Evolutionary conservation across 495 filamentous ascomycete species (phyloP).

Genomic region (Clavariopsis aquatica): DNA sequence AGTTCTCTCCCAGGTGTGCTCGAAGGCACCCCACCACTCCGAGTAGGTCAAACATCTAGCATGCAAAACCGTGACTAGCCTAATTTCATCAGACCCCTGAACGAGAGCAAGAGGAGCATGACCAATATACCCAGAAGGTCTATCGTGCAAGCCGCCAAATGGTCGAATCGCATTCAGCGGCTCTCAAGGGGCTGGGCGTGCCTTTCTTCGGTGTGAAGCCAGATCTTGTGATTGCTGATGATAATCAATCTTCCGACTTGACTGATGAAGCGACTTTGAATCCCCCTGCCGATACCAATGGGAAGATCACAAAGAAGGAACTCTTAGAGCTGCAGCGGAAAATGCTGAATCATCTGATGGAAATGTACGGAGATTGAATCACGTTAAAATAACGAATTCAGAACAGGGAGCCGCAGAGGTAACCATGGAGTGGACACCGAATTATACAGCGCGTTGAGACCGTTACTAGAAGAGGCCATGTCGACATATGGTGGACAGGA

Average conservation of each 20-base stretch:
- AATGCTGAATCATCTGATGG: slow-evolving; percentile 64
- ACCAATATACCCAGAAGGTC: slow-evolving; percentile 62
- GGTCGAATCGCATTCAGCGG: slow-evolving; percentile 56
- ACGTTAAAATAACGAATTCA: neutral
- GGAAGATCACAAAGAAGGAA: slow-evolving; percentile 50
- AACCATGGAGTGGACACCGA: no score
- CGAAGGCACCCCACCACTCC: slow-evolving; percentile 1
- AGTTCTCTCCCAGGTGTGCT: slow-evolving; percentile 21
- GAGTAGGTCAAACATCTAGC: slow-evolving; percentile 7
- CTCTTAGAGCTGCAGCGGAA: slow-evolving; percentile 56
- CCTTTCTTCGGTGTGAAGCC: slow-evolving; percentile 64
- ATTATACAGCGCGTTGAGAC: no score
- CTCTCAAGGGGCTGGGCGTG: slow-evolving; percentile 60
- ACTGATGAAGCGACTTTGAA: slow-evolving; percentile 13
- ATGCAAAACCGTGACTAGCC: neutral
- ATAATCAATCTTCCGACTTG: neutral
- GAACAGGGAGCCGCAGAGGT: no score
- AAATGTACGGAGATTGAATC: slow-evolving; percentile 52
- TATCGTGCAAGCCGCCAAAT: slow-evolving; percentile 60
- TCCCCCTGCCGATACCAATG: neutral
- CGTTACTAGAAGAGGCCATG: no score
- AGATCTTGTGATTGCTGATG: slow-evolving; percentile 45
- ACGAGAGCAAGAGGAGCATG: slow-evolving; percentile 57
- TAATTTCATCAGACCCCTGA: slow-evolving; percentile 42
- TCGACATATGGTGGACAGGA: no score